Evolutionary conservation across 2,329 filamentous ascomycete genomes (phyloP).

Genomic region (Epichloe hybrida): DNA sequence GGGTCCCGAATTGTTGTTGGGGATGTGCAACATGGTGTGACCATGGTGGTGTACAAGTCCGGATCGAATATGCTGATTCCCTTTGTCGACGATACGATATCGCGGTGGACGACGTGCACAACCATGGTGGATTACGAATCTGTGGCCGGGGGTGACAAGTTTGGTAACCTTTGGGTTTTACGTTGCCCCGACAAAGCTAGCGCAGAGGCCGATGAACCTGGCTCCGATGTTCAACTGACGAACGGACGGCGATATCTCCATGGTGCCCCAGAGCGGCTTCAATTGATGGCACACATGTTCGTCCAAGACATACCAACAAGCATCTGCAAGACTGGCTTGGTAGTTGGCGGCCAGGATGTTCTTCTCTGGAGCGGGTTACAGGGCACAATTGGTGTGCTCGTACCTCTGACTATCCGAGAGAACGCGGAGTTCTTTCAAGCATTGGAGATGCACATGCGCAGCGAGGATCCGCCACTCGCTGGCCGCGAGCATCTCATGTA

Average conservation of each 20-base stretch:
- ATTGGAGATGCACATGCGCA: slow-evolving; percentile 74
- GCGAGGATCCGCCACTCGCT: slow-evolving; percentile 74
- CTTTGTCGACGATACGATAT: slow-evolving; percentile 79
- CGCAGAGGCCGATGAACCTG: slow-evolving; percentile 82
- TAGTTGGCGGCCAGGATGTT: slow-evolving; percentile 83
- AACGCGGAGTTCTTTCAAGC: slow-evolving; percentile 97
- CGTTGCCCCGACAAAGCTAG: slow-evolving; percentile 77
- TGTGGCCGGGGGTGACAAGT: slow-evolving; percentile 87
- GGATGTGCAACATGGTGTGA: slow-evolving; percentile 83
- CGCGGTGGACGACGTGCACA: slow-evolving; percentile 81
- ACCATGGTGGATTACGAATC: slow-evolving; percentile 98
- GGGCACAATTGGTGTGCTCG: slow-evolving; percentile 82
- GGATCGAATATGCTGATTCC: slow-evolving; percentile 84
- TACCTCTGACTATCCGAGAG: slow-evolving; percentile 81
- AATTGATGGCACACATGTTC: slow-evolving; percentile 77
- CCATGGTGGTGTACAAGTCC: slow-evolving; percentile 85
- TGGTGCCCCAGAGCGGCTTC: slow-evolving; percentile 71
- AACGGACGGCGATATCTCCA: slow-evolving; percentile 85
- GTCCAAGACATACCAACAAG: slow-evolving; percentile 85
- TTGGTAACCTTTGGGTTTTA: slow-evolving; percentile 89
- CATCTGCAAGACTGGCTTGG: slow-evolving; percentile 76
- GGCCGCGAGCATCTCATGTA: slow-evolving; percentile 94
- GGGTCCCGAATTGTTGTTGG: slow-evolving; percentile 83
- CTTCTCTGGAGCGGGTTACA: slow-evolving; percentile 93
- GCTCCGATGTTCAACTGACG: slow-evolving; percentile 76